Percentiles rank a stretch among this genome's conserved stretches.
Conservation (phyloP, 148 eudicot species). For the Cornus kousa region DNA sequence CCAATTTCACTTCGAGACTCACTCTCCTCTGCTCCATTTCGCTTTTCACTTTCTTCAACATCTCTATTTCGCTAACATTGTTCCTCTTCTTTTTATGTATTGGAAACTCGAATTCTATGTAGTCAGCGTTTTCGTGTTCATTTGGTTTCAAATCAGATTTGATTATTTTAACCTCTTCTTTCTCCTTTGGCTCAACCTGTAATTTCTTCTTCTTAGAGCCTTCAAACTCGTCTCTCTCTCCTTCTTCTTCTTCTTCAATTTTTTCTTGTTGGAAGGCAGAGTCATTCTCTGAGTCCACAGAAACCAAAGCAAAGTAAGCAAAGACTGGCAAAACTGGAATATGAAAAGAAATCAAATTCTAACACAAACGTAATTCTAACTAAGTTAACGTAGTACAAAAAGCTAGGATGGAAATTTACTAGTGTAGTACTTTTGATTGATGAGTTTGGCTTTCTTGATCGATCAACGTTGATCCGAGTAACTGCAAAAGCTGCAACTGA, state of each 20-base stretch:
- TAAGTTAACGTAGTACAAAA: not conserved
- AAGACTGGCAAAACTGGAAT: not conserved
- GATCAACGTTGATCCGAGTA: not conserved
- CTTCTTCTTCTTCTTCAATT: not conserved
- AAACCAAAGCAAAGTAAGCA: not conserved
- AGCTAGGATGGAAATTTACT: not conserved
- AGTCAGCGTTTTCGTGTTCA: not conserved
- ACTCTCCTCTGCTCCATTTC: not conserved
- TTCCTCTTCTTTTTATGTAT: not conserved
- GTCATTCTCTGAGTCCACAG: not conserved
- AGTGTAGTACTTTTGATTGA: not conserved
- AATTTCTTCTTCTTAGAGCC: not conserved
- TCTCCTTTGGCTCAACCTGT: not conserved
- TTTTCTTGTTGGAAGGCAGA: not conserved
- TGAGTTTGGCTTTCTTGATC: not conserved
- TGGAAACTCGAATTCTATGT: not conserved
- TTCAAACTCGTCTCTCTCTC: not conserved
- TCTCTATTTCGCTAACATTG: not conserved
- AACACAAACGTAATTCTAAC: not conserved
- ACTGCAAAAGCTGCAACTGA: not conserved
- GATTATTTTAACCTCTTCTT: slow-evolving; percentile 1
- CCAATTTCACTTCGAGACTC: not conserved
- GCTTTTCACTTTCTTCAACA: not conserved
- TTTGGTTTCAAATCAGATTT: not conserved
- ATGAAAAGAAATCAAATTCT: not conserved